These are phyloP conservation scores for Arbutus unedo DNA, from an alignment of 148 eudicot genomes.

Conservation along the genomic window DNA sequence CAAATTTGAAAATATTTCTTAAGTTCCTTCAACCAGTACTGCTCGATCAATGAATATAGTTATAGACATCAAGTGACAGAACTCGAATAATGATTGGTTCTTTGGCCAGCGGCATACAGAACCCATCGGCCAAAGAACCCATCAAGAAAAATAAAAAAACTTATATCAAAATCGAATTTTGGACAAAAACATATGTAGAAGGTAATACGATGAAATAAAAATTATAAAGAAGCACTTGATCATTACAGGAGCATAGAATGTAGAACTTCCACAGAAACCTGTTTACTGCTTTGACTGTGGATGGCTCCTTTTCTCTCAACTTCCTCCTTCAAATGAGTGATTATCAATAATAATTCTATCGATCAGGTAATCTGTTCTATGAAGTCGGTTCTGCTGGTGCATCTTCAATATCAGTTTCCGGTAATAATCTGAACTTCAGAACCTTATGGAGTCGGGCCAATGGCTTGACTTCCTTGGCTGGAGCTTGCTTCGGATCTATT, in stretches of 20 bases:
- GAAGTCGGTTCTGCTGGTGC: conserved; percentile 10
- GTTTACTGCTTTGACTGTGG: conserved; percentile 14
- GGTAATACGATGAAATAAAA: not conserved
- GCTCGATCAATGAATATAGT: no score
- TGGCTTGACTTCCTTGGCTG: conserved; percentile 53
- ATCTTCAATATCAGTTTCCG: conserved; percentile 33
- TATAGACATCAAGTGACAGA: no score
- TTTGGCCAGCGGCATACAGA: no score
- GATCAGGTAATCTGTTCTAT: not conserved
- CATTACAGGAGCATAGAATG: conserved; percentile 7
- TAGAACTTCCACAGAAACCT: conserved; percentile 1
- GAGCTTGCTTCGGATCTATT: conserved; percentile 39
- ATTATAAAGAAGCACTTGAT: not conserved
- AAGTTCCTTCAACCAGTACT: no score
- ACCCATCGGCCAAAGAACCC: no score
- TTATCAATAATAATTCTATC: not conserved
- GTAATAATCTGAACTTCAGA: conserved; percentile 49
- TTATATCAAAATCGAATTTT: no score
- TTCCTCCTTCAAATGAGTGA: not conserved
- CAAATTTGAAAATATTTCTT: no score
- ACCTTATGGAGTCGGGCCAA: conserved; percentile 55
- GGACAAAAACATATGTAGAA: no score
- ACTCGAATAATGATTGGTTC: no score
- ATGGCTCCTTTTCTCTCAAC: conserved; percentile 10
- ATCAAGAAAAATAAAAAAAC: no score